Evolutionary conservation across 306 rosid species (phyloP).

Genomic region (Casuarina cunninghamiana): DNA sequence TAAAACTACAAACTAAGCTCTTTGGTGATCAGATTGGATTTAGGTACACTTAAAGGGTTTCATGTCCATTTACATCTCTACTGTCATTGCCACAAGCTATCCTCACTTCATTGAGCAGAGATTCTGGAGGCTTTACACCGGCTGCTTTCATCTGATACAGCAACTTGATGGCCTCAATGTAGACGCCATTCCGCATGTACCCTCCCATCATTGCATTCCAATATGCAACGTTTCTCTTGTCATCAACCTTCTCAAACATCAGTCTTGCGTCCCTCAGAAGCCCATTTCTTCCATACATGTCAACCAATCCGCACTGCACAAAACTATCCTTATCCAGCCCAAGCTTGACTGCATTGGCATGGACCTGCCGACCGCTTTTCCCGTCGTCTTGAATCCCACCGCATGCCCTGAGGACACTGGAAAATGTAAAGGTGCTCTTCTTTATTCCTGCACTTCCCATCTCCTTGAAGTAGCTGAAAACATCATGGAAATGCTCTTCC

Average conservation of each 20-base stretch:
- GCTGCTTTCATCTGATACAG: slow-evolving; percentile 54
- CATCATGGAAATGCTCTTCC: slow-evolving; percentile 48
- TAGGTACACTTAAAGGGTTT: background rate
- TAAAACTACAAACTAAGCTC: too few species aligned
- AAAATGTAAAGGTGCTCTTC: slow-evolving; percentile 51
- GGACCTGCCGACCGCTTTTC: slow-evolving; percentile 50
- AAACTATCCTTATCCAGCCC: slow-evolving; percentile 39
- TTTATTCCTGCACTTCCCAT: slow-evolving; percentile 52
- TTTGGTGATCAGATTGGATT: background rate
- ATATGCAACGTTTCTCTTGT: slow-evolving; percentile 37
- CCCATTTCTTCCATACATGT: slow-evolving; percentile 61
- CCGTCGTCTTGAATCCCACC: slow-evolving; percentile 46
- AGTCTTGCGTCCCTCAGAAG: slow-evolving; percentile 43
- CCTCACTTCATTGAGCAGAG: slow-evolving; percentile 52
- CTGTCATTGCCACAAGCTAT: slow-evolving; percentile 41
- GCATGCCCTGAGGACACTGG: slow-evolving; percentile 63
- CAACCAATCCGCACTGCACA: slow-evolving; percentile 56
- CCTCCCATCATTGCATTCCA: slow-evolving; percentile 70
- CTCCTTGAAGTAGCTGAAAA: slow-evolving; percentile 41
- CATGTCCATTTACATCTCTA: slow-evolving; percentile 4
- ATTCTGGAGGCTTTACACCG: slow-evolving; percentile 48
- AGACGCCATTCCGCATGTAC: slow-evolving; percentile 40
- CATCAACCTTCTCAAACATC: slow-evolving; percentile 38
- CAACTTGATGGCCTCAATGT: slow-evolving; percentile 58
- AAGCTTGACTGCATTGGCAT: slow-evolving; percentile 52